A percentile compares a stretch with the other conserved stretches of the same genome.
phyloP scores from a whole-genome alignment of 129 eudicot genomes.

The Mikania micrantha region DNA sequence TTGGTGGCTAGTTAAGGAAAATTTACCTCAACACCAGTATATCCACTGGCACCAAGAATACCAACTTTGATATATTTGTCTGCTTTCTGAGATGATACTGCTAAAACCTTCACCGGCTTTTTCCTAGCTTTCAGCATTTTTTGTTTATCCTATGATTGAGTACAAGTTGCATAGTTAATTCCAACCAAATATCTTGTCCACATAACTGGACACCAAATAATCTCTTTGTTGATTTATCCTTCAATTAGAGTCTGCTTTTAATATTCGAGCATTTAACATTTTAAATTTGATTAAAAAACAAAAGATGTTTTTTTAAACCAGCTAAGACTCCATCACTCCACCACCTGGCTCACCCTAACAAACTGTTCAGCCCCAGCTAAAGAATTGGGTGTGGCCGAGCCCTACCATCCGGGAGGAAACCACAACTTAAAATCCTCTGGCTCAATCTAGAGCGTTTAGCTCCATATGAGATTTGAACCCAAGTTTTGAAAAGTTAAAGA shows the following conservation, averaged over 20 bases:
- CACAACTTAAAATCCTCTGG: too few relatives aligned
- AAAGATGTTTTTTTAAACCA: too few relatives aligned
- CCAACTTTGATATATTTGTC: conserved; percentile 69
- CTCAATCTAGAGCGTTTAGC: too few relatives aligned
- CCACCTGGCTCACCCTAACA: too few relatives aligned
- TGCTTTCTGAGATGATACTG: conserved; percentile 39
- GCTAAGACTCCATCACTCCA: too few relatives aligned
- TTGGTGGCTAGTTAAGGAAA: neutral
- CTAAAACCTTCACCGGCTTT: conserved; percentile 34
- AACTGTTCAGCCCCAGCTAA: too few relatives aligned
- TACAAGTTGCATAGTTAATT: neutral
- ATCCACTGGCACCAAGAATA: conserved; percentile 99
- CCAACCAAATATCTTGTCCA: neutral
- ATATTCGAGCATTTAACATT: too few relatives aligned
- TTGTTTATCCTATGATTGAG: conserved; percentile 39
- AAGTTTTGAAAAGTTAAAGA: too few relatives aligned
- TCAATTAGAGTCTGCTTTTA: neutral
- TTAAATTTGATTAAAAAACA: too few relatives aligned
- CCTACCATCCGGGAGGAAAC: too few relatives aligned
- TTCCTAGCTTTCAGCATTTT: conserved; percentile 25
- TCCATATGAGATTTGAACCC: too few relatives aligned
- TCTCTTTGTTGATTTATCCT: neutral
- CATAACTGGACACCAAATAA: neutral
- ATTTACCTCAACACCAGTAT: conserved; percentile 93
- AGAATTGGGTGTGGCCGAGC: too few relatives aligned